Base-by-base conservation (phyloP, 169 alveolate species). In the Amoebophrya sp. region DNA sequence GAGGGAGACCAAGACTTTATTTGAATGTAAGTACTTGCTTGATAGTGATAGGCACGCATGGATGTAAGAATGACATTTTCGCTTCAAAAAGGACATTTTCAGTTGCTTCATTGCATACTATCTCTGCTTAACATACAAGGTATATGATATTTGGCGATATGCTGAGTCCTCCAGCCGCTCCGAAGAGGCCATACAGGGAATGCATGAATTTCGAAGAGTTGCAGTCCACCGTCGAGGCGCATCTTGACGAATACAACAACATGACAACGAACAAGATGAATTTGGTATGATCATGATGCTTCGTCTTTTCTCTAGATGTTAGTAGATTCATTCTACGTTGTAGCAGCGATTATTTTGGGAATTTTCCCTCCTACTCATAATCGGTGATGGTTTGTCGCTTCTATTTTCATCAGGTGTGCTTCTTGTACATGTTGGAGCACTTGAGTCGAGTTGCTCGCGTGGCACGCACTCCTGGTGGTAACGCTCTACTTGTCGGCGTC, bases 401-500 rank as follows among this genome's bases (percentile, higher is more conserved):
- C n/a, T 10, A 53, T 10, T 53, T 23, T 53, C 23, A n/a, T n/a
- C 90, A 89, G 89, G 94, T 92, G 0, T 92, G 94, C 89, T 92
- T 92, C 91, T 90, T 93, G 41, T 93, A 93, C 92, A 91, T 98
- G 89, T 92, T 96, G 78, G 98, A 97, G 92, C 99, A 98, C 93
- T 94, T 98, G 47, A 93, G 96, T 40, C 96, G 98, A 41, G 97
- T 98, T 41, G 95, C 97, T 39, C 93, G 99, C 47, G 96, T 96
- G 29, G 91, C 96, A 89, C 95, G 96, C 90, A 95, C 96, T 83
- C 98, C 98, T 0, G 96, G 98, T 41, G 98, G 98, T 36, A 97
- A 98, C 93, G 98, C 98, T 26, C 95, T 98, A 76, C 94, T 98
- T 41, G 97, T 98, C 36, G 99, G 99, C n/a, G 97, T 97, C n/a